Percentiles rank a stretch among this genome's conserved stretches.
These are phyloP conservation scores for Chloromonas sp. DNA, from an alignment of 163 green algal species.

Conservation along the genomic window DNA sequence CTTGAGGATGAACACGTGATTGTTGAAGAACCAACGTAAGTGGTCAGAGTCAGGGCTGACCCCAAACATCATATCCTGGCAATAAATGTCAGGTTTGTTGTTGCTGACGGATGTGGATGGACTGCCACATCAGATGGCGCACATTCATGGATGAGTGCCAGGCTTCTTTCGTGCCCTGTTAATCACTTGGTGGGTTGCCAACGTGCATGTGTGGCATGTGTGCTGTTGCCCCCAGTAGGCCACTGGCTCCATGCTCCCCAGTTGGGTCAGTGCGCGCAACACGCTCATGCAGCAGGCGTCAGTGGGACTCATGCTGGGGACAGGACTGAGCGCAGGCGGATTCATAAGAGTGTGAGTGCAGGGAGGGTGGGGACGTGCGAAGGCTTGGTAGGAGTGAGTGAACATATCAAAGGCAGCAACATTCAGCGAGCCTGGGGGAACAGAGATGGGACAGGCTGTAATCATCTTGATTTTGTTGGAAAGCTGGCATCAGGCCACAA, in stretches of 20 bases:
- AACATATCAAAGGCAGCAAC: neutral
- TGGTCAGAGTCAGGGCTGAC: too few relatives aligned
- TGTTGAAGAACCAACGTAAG: too few relatives aligned
- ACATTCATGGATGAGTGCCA: neutral
- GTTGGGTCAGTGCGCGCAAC: slow-evolving; percentile 28
- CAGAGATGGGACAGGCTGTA: neutral
- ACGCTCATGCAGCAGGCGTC: slow-evolving; percentile 62
- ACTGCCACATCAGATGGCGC: neutral
- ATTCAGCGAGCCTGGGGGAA: neutral
- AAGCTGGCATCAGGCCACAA: neutral
- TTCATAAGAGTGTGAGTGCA: slow-evolving; percentile 61
- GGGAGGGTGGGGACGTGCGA: neutral
- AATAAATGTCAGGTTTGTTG: too few relatives aligned
- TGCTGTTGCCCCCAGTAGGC: neutral
- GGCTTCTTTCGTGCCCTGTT: neutral
- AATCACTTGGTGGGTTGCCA: slow-evolving; percentile 3
- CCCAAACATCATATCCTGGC: too few relatives aligned
- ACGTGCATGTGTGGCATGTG: too few relatives aligned
- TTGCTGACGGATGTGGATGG: neutral
- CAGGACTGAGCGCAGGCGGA: slow-evolving; percentile 56
- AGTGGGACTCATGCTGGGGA: slow-evolving; percentile 75
- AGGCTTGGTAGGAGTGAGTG: neutral
- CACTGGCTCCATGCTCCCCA: slow-evolving; percentile 7
- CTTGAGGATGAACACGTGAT: neutral
- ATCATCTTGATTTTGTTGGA: neutral